A percentile compares a stretch with the other conserved stretches of the same genome.
Conservation (phyloP, 1,284 basidiomycete species). For the Malassezia nana region DNA sequence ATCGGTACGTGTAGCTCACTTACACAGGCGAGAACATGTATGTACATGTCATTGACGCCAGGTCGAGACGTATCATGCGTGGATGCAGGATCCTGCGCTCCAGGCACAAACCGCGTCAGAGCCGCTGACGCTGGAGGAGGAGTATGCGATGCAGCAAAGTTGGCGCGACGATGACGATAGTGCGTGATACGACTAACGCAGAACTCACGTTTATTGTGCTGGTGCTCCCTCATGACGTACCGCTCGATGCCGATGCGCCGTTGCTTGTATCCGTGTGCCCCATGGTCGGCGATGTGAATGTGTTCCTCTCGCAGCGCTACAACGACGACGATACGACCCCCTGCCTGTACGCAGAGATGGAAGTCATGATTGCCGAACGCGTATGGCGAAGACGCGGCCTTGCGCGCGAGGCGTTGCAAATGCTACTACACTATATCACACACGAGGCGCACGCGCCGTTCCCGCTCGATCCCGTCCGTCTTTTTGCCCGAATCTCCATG, state of each 20-base stretch:
- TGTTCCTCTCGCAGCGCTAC: slow-evolving; percentile 57
- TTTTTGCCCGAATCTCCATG: slow-evolving; percentile 30
- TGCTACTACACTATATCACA: slow-evolving; percentile 44
- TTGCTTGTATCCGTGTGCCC: slow-evolving; percentile 50
- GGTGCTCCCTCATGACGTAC: background rate
- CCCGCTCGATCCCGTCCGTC: slow-evolving; percentile 18
- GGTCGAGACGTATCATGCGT: slow-evolving; percentile 60
- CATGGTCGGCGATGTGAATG: slow-evolving; percentile 87
- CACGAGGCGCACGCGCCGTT: slow-evolving; percentile 4
- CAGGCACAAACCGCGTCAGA: slow-evolving; percentile 76
- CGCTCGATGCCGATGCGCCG: slow-evolving; percentile 26
- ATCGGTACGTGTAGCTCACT: background rate
- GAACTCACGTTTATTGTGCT: slow-evolving; percentile 64
- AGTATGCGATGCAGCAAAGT: slow-evolving; percentile 80
- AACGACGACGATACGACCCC: slow-evolving; percentile 18
- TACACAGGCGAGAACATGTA: slow-evolving; percentile 10
- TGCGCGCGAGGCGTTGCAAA: slow-evolving; percentile 44
- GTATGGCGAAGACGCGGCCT: slow-evolving; percentile 57
- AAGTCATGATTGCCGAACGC: slow-evolving; percentile 74
- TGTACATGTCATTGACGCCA: background rate
- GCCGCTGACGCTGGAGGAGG: slow-evolving; percentile 68
- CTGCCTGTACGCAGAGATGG: slow-evolving; percentile 56
- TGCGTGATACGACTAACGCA: slow-evolving; percentile 50
- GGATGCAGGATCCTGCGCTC: slow-evolving; percentile 74
- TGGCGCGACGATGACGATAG: slow-evolving; percentile 84